Conservation (phyloP, 2,329 filamentous ascomycete species). For the Elsinoe perseae region DNA sequence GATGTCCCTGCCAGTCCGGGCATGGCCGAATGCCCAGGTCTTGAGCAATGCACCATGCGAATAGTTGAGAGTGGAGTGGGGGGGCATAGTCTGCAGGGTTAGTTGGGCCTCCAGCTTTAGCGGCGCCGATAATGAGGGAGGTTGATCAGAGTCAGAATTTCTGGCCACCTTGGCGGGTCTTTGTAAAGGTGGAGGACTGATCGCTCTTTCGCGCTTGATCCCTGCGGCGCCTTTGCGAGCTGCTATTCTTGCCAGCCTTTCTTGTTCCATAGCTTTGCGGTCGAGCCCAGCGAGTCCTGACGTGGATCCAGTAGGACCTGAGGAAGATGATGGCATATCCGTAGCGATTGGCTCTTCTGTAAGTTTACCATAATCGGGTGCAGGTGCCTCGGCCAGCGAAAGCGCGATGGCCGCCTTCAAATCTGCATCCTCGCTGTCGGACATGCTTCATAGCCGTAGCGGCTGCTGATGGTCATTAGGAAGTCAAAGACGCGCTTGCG, state of each 20-base stretch:
- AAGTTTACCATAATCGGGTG: too few species aligned
- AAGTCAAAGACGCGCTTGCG: not conserved
- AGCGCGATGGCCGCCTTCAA: constrained; percentile 52
- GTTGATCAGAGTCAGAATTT: not conserved
- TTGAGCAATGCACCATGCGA: constrained; percentile 65
- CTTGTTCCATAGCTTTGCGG: constrained; percentile 76
- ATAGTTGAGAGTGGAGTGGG: constrained; percentile 34
- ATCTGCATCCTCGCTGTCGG: constrained; percentile 50
- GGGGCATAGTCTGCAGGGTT: not conserved
- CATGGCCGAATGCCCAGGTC: constrained; percentile 63
- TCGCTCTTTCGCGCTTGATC: constrained; percentile 49
- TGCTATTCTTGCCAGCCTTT: constrained; percentile 62
- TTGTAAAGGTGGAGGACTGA: constrained; percentile 29
- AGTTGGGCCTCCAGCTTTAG: not conserved
- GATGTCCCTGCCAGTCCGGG: constrained; percentile 61
- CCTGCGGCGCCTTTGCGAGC: constrained; percentile 30
- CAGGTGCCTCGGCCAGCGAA: constrained; percentile 23
- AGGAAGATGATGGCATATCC: too few species aligned
- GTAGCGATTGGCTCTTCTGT: too few species aligned
- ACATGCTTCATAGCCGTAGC: constrained; percentile 6
- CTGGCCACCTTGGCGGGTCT: constrained; percentile 17
- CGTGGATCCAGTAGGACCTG: too few species aligned
- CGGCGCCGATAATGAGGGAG: not conserved
- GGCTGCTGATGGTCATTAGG: not conserved
- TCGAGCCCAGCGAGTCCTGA: constrained; percentile 52